Evolutionary conservation across 2,329 filamentous ascomycete species (phyloP).

Genomic region (Sclerotinia glacialis): DNA sequence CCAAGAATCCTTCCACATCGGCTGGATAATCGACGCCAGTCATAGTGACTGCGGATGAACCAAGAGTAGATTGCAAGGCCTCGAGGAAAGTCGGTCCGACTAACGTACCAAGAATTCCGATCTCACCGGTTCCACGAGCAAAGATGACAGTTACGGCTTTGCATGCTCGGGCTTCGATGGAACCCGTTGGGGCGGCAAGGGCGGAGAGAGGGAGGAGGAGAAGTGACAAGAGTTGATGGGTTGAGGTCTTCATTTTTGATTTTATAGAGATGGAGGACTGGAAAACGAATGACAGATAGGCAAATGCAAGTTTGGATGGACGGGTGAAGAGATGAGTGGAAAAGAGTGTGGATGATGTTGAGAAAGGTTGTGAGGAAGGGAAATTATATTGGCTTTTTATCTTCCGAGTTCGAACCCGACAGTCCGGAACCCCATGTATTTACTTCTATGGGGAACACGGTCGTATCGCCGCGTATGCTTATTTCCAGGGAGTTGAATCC

Average conservation of each 20-base stretch:
- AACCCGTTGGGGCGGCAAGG: constrained; percentile 9
- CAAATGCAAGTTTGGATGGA: not conserved
- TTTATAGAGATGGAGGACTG: not conserved
- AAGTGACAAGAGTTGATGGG: constrained; percentile 10
- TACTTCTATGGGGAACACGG: not conserved
- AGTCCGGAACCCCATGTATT: not conserved
- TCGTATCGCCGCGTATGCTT: not conserved
- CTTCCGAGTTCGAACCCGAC: not conserved
- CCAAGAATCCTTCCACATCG: constrained; percentile 45
- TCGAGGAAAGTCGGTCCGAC: constrained; percentile 34
- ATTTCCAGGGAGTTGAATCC: not conserved
- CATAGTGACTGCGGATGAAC: constrained; percentile 46
- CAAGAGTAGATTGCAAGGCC: constrained; percentile 41
- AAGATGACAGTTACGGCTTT: constrained; percentile 33
- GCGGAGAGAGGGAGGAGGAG: constrained; percentile 10
- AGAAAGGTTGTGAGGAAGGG: not conserved
- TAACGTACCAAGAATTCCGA: constrained; percentile 31
- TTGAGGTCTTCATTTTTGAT: constrained; percentile 16
- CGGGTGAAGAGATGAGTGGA: not conserved
- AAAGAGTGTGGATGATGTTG: not conserved
- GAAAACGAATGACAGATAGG: not conserved
- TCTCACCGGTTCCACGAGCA: constrained; percentile 33
- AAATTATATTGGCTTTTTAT: constrained; percentile 10
- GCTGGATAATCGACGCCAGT: constrained; percentile 56
- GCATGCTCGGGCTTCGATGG: constrained; percentile 24